Evolutionary conservation across 345 rosid genomes (phyloP), one percentile per base, ranked within the genome.

Genomic region (Gossypium arboreum): DNA sequence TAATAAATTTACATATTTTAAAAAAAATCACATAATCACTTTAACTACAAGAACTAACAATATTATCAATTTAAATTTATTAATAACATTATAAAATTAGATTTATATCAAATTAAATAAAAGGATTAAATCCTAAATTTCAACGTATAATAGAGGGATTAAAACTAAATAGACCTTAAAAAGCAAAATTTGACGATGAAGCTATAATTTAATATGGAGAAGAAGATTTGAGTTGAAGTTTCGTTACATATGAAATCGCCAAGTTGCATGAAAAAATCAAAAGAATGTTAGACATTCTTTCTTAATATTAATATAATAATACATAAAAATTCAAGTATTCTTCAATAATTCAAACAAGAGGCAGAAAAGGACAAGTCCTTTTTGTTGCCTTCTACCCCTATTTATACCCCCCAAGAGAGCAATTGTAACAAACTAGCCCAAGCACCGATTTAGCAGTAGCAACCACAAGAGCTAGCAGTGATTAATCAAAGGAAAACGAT

Each of bases 321-420:
- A 27, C 60, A 56, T 20, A 20, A 17, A 13, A 64, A 13, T 41
- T 64, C 25, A n/a, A 64, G 51, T 25, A 25, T 25, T 70, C 25
- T 2, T 45, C 2, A 70, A 50, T 51, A 25, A 25, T 7, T 50
- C 25, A 64, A 39, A 39, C 48, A 64, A 16, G 27, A 7, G 25
- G 7, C 15, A 41, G 50, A 18, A 41, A 0, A 41, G 7, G 16
- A 18, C 16, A 64, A 10, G 7, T 50, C n/a, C 50, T n/a, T 57
- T 59, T 25, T 9, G 12, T 64, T 64, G 68, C 68, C 45, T 34
- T 58, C 45, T 24, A 44, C 39, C 39, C 59, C n/a, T 73, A 73
- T 73, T 58, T 73, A 78, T 60, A 68, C 51, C 62, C 57, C 55
- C 58, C 62, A 48, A 29, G 1, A 71, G 44, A 15, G 16, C 62